phyloP scores from a whole-genome alignment of 2,329 filamentous ascomycete species.

The Tricladium varicosporioides region DNA sequence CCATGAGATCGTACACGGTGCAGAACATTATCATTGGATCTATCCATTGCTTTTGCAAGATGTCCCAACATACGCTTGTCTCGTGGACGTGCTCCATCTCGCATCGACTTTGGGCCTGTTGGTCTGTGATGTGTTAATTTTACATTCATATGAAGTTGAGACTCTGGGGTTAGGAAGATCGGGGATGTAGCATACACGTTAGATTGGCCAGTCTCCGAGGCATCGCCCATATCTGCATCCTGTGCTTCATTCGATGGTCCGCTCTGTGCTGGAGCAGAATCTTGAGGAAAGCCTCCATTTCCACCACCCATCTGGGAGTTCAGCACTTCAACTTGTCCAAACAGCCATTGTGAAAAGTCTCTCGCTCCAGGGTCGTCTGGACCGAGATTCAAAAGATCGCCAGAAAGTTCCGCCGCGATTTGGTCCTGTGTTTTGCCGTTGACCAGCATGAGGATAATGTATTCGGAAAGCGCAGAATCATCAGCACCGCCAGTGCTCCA shows the following conservation, averaged over 20 bases:
- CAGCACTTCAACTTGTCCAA: conserved; percentile 74
- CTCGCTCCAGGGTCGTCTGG: conserved; percentile 80
- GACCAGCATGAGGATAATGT: conserved; percentile 94
- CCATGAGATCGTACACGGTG: conserved; percentile 77
- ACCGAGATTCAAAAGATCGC: conserved; percentile 78
- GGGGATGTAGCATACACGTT: conserved; percentile 53
- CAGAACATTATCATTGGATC: conserved; percentile 69
- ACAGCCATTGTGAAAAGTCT: conserved; percentile 91
- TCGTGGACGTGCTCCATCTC: conserved; percentile 64
- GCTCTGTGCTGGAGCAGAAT: conserved; percentile 51
- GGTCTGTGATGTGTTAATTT: conserved; percentile 61
- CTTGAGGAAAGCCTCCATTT: conserved; percentile 26
- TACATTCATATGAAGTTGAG: conserved; percentile 10
- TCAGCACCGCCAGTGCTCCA: conserved; percentile 80
- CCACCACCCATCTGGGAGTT: conserved; percentile 60
- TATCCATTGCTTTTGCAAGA: conserved; percentile 78
- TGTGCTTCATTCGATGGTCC: conserved; percentile 48
- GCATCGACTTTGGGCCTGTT: conserved; percentile 93
- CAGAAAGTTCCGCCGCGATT: conserved; percentile 82
- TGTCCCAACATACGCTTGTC: conserved; percentile 85
- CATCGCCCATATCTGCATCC: conserved; percentile 73
- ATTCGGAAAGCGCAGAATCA: conserved; percentile 84
- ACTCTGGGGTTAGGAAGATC: conserved; percentile 12
- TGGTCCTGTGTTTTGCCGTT: conserved; percentile 92
- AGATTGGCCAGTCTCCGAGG: conserved; percentile 43